phyloP scores from a whole-genome alignment of 2,329 filamentous ascomycete species.

The Ciborinia camelliae region DNA sequence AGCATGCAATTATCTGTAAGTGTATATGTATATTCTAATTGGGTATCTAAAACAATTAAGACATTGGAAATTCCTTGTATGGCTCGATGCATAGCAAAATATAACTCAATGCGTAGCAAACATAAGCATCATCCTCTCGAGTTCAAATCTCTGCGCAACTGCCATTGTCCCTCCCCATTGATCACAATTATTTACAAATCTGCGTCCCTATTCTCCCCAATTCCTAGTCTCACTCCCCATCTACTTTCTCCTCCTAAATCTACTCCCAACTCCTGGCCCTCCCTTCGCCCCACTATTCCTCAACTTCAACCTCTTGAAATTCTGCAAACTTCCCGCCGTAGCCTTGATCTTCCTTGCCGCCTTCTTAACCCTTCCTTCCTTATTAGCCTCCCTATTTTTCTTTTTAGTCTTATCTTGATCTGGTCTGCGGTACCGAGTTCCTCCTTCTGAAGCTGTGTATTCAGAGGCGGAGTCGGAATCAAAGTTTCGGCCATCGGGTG shows the following conservation, averaged over 20 bases:
- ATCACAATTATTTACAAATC: neutral
- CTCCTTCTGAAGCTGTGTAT: conserved; percentile 38
- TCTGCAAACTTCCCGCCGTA: conserved; percentile 53
- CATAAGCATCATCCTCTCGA: neutral
- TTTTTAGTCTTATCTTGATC: conserved; percentile 30
- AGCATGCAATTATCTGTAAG: neutral
- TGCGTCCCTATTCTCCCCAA: neutral
- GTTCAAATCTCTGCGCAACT: neutral
- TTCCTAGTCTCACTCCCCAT: neutral
- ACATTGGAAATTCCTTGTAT: neutral
- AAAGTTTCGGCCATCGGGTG: conserved; percentile 34
- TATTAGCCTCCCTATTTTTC: conserved; percentile 28
- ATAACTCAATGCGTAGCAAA: neutral
- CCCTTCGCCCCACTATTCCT: conserved; percentile 61
- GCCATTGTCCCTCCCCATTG: neutral
- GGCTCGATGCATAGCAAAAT: neutral
- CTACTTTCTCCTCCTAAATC: conserved; percentile 52
- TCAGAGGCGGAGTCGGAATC: conserved; percentile 35
- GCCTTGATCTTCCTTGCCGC: conserved; percentile 59
- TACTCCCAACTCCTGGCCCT: conserved; percentile 54
- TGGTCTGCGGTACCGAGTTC: conserved; percentile 36
- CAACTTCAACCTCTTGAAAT: conserved; percentile 65
- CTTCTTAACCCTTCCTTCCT: conserved; percentile 48
- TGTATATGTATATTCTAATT: neutral
- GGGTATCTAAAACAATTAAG: neutral